Evolutionary conservation across 805 yeast genomes (phyloP), one percentile per base, ranked within the genome.

Genomic region (Metschnikowia drakensbergensis): DNA sequence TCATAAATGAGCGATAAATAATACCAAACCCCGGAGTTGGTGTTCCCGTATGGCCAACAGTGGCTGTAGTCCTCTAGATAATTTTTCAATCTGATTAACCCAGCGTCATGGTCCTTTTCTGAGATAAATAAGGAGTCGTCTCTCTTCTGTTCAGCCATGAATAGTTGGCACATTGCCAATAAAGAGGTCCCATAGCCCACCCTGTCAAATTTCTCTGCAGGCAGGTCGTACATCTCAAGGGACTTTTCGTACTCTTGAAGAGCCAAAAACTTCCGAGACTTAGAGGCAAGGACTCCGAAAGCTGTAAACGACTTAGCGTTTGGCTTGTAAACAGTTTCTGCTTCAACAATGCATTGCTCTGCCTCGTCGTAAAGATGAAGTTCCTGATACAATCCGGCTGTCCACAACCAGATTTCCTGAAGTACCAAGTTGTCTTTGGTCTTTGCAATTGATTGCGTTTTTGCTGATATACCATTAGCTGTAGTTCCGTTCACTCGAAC

Each of bases 401-500:
- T 75, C 79, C 89, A 80, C 43, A 90, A 62, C 96, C 97, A 90
- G 25, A 88, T 59, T 31, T 74, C 72, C 57, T 83, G 88, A 40
- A 83, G 60, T 7, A 81, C 58, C 25, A 42, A 49, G 23, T n/a
- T 23, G 9, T 40, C 43, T 13, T 27, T 37, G n/a, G 49, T 53
- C 23, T 39, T 23, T 3, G 32, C 35, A 17, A 17, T 25, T 44
- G 42, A 4, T 45, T 27, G 28, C 38, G 35, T 25, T 35, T 39
- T 34, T 5, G 31, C 11, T 48, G 36, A 3, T n/a, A n/a, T 25
- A 23, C 37, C 32, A 9, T 31, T 31, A 7, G 23, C 22, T 4
- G 10, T 23, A 6, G 13, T 10, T 25, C 28, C 43, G 13, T 32
- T 30, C 5, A 28, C 25, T 8, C 29, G 28, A 11, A 3, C 13